phyloP scores from a whole-genome alignment of 768 basidiomycete genomes.

The Pleurotus pulmonarius region DNA sequence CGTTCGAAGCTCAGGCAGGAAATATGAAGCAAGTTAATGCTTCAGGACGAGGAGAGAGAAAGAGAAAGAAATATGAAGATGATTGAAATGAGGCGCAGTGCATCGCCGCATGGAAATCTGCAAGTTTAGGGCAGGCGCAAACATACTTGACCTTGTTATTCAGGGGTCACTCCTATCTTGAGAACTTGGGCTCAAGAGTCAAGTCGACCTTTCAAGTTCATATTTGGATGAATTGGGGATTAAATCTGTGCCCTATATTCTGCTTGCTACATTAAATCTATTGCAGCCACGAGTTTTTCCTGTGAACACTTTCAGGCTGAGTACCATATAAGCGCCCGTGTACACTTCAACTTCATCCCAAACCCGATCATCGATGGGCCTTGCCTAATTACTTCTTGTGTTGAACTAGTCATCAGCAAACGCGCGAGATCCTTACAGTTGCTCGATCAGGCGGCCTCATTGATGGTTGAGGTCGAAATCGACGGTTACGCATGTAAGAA shows the following conservation, averaged over 20 bases:
- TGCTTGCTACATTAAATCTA: no score
- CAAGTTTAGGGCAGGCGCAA: conserved; percentile 9
- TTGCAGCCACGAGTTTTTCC: no score
- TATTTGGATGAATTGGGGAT: no score
- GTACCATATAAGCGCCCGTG: no score
- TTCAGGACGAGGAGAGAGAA: conserved; percentile 41
- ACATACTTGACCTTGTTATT: no score
- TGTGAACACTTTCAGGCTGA: background rate
- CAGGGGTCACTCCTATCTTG: no score
- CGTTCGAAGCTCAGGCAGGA: conserved; percentile 17
- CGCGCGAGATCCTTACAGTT: conserved; percentile 10
- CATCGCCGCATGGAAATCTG: conserved; percentile 1
- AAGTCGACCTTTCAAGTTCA: no score
- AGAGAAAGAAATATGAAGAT: conserved; percentile 16
- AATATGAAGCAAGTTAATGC: conserved; percentile 79
- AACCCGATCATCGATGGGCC: no score
- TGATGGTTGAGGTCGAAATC: background rate
- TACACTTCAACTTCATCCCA: no score
- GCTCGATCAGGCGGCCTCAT: conserved; percentile 6
- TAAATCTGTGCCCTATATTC: no score
- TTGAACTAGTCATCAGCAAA: background rate
- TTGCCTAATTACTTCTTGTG: no score
- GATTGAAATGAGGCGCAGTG: background rate
- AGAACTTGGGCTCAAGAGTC: no score
- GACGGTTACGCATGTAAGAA: background rate